Base-by-base conservation (phyloP, 2,329 filamentous ascomycete species). In the Fusarium subglutinans region DNA sequence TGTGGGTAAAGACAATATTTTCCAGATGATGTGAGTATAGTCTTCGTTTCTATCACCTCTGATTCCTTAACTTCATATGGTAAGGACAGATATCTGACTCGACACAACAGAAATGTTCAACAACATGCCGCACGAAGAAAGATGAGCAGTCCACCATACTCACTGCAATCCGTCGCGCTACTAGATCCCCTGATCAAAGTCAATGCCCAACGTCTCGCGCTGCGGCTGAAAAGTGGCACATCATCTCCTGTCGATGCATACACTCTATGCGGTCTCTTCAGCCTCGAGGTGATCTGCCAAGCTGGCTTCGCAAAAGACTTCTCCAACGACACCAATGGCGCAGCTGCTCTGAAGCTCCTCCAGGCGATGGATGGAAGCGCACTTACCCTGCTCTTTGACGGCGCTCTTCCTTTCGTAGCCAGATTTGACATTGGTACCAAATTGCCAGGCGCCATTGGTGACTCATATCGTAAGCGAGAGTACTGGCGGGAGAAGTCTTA, bases 201-300 rank as follows among this genome's bases (percentile, higher is more conserved):
- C 2, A 54, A 54, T 13, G 51, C 51, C 2, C 33, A 9, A 38
- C 51, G 35, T 28, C 35, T 54, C 5, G 51, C 35, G 1, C 14
- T 5, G 1, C 24, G 51, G 0, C 51, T 54, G 0, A 38, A 26
- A n/a, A n/a, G 33, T 2, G 35, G 35, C 0, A 26, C 8, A 13
- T 38, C 51, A 18, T 38, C 51, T 28, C 24, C 35, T 1, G 14
- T 54, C 14, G 51, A 54, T 5, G 51, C 35, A 7, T 54, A 26
- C 24, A 38, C 3, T 12, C 3, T 54, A 0, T 54, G 51, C n/a
- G 35, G 51, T 26, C 35, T 54, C 14, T 54, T 38, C 18, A 54
- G 51, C 8, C 2, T 54, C 7, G 51, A 54, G 18, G 51, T 54
- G 3, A 38, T 54, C 11, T 54, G 35, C 18, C 51, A 54, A 26